Conservation (phyloP, 495 filamentous ascomycete species). For the Chaetomium tenue region DNA sequence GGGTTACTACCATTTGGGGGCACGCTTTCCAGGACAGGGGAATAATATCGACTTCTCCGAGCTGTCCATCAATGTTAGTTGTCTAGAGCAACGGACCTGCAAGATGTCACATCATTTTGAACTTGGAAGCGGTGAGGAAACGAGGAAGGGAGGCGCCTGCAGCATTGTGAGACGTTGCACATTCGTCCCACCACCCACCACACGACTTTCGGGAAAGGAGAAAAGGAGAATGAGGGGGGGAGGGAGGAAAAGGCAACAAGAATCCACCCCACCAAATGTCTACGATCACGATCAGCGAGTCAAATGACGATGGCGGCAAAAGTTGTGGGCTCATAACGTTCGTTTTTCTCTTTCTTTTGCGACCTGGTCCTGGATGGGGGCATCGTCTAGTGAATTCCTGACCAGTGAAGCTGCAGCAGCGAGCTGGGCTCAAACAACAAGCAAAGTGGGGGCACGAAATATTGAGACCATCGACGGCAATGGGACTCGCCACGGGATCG, state of each 20-base stretch:
- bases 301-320: not conserved
- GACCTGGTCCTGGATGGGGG: not conserved
- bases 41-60: too few species aligned
- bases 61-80: too few species aligned
- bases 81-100: too few species aligned
- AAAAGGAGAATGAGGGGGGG: too few species aligned
- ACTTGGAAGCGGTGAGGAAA: too few species aligned
- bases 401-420: not conserved
- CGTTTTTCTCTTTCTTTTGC: not conserved
- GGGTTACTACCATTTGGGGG: too few species aligned
- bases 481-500: not conserved
- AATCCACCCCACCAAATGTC: not conserved
- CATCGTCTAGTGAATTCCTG: not conserved
- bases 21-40: too few species aligned
- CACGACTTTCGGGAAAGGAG: not conserved
- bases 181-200: not conserved
- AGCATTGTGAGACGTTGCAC: not conserved
- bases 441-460: not conserved
- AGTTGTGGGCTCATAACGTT: not conserved
- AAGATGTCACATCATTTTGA: too few species aligned
- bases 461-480: not conserved
- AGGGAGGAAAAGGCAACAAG: not conserved
- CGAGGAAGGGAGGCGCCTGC: too few species aligned
- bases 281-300: conserved; percentile 1
- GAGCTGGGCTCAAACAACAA: not conserved